Base-by-base conservation (phyloP, 2,329 filamentous ascomycete species). In the Venturia nashicola region DNA sequence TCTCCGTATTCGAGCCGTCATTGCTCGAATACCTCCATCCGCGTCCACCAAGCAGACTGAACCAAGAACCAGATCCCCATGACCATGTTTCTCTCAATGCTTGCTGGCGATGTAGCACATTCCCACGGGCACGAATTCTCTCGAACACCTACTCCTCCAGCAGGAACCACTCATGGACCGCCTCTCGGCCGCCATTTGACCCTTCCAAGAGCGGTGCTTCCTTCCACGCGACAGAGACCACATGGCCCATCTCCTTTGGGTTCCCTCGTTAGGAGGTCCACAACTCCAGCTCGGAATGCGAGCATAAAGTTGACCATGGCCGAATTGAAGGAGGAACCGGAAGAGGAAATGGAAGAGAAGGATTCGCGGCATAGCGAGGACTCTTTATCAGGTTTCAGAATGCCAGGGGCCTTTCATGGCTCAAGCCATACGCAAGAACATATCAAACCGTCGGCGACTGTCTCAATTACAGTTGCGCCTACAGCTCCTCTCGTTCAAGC, bases 61-160 rank as follows among this genome's bases (percentile, higher is more conserved):
- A 18, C 14, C 2, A 9, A 14, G 18, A 57, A 1, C 36, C 51
- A 36, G 51, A 14, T 5, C 5, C 39, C 3, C 32, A 51, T n/a
- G 20, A 64, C 44, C n/a, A 76, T 74, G 72, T 69, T 75, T 68
- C 68, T 75, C 67, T 72, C 74, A 69, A 72, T 74, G 71, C 69
- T 75, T 66, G 71, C 73, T 61, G 70, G 73, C 64, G 71, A 75
- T 66, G 68, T 72, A 63, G 71, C 71, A 46, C 66, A 68, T 60
- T 69, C 71, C 68, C 73, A 75, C 66, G 70, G 69, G 67, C 70
- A 72, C 65, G 71, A 73, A 39, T 69, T 67, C 67, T 69, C 71
- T 48, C 55, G 67, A 67, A 68, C 43, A 64, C 34, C 64, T 65
- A 70, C 71, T 69, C 65, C 66, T 68, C 69, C 65, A 72, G 67